phyloP scores from a whole-genome alignment of 495 filamentous ascomycete genomes.

The Evernia prunastri region DNA sequence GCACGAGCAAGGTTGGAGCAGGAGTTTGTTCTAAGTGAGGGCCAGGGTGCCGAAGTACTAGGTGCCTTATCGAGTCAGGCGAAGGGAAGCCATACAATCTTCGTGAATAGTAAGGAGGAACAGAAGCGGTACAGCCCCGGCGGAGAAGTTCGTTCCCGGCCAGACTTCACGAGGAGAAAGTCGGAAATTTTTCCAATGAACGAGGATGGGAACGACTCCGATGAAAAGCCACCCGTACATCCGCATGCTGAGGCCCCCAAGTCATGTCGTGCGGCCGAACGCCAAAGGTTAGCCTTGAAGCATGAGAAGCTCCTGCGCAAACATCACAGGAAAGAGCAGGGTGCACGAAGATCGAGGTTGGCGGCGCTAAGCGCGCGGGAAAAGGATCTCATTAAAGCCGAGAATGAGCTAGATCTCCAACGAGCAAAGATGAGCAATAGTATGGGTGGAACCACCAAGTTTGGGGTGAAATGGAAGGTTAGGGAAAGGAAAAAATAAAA shows the following conservation, averaged over 20 bases:
- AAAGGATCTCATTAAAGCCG: conserved; percentile 61
- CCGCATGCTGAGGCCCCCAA: background rate
- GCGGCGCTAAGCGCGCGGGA: conserved; percentile 61
- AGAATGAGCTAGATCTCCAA: conserved; percentile 71
- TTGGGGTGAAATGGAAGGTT: conserved; percentile 76
- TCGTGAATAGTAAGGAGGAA: conserved; percentile 48
- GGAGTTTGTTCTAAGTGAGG: conserved; percentile 40
- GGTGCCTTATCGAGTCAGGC: conserved; percentile 16
- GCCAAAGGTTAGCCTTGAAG: conserved; percentile 36
- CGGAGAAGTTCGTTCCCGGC: conserved; percentile 13
- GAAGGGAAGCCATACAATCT: conserved; percentile 47
- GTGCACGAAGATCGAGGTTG: conserved; percentile 50
- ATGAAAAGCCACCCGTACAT: background rate
- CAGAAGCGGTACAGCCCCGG: conserved; percentile 39
- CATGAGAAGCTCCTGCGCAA: conserved; percentile 42
- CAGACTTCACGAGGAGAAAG: background rate
- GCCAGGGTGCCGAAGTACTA: conserved; percentile 31
- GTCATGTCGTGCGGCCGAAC: conserved; percentile 10
- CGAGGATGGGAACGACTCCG: background rate
- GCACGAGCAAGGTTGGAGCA: conserved; percentile 54
- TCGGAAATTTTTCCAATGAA: conserved; percentile 21
- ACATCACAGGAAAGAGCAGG: conserved; percentile 44
- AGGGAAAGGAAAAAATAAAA: conserved; percentile 69
- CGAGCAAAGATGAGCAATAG: conserved; percentile 75
- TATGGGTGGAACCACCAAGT: conserved; percentile 71